These are phyloP conservation scores for Protomyces macrosporus DNA, from an alignment of 1,139 yeast species.

Conservation along the genomic window DNA sequence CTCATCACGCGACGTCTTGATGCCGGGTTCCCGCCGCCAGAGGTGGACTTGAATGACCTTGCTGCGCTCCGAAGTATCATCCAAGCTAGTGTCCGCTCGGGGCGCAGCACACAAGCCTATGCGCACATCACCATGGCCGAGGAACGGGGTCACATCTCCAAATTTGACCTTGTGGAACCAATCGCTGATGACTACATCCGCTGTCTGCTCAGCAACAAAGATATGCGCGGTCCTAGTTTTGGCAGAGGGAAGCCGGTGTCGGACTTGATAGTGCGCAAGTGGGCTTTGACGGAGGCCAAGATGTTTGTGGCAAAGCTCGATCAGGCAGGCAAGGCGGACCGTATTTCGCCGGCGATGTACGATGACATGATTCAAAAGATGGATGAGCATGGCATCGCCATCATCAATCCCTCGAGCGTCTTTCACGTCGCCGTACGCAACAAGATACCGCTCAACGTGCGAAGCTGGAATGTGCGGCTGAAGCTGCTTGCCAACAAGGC, in stretches of 20 bases:
- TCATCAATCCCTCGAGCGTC: neutral
- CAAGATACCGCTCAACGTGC: neutral
- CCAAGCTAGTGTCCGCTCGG: neutral
- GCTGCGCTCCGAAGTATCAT: neutral
- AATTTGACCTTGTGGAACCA: slow-evolving; percentile 5
- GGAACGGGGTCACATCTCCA: neutral
- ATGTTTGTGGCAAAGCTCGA: neutral
- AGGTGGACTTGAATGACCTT: neutral
- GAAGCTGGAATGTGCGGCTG: slow-evolving; percentile 15
- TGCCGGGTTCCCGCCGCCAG: slow-evolving; percentile 13
- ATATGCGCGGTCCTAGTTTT: neutral
- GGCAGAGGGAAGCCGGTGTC: neutral
- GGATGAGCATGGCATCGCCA: neutral
- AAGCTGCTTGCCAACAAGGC: slow-evolving; percentile 1
- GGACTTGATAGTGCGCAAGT: neutral
- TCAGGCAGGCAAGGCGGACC: neutral
- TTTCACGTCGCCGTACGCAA: neutral
- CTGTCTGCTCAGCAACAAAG: slow-evolving; percentile 2
- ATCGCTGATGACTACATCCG: slow-evolving; percentile 14
- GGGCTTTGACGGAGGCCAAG: neutral
- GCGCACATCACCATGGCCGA: slow-evolving; percentile 5
- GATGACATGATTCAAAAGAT: neutral
- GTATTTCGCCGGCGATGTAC: neutral
- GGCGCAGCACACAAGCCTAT: slow-evolving; percentile 2
- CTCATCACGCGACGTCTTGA: slow-evolving; percentile 7